A percentile compares a stretch with the other conserved stretches of the same genome.
phyloP scores from a whole-genome alignment of 257 asterid species.

The Nicotiana knightiana region DNA sequence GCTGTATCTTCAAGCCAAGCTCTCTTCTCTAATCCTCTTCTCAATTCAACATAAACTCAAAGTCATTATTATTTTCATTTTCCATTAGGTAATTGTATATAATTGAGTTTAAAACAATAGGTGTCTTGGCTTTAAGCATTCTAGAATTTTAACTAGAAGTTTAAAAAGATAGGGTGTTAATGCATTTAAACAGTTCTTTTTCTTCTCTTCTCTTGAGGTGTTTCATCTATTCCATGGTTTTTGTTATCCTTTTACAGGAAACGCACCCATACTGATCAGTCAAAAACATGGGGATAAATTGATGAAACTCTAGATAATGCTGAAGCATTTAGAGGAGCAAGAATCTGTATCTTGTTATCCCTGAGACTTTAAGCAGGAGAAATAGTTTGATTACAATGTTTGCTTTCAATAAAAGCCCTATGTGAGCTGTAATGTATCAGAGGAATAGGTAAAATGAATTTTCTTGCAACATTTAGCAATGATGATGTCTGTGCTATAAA shows the following conservation, averaged over 20 bases:
- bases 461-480: neutral
- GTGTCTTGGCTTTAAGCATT: neutral
- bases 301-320: neutral
- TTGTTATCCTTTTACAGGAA: no score
- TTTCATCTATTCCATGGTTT: neutral
- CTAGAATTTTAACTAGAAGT: neutral
- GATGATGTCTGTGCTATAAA: no score
- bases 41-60: neutral
- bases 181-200: neutral
- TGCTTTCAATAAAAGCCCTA: neutral
- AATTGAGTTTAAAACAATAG: neutral
- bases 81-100: neutral
- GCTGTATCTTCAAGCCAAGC: neutral
- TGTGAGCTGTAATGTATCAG: neutral
- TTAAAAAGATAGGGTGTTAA: neutral
- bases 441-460: neutral
- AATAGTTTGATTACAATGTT: neutral
- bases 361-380: neutral
- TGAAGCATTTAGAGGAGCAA: neutral
- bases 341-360: neutral
- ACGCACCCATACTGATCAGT: no score
- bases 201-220: neutral
- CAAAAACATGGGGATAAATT: no score
- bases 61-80: neutral
- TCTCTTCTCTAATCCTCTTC: neutral